Conservation (phyloP, 441 rosid species). For the Populus tomentosa region DNA sequence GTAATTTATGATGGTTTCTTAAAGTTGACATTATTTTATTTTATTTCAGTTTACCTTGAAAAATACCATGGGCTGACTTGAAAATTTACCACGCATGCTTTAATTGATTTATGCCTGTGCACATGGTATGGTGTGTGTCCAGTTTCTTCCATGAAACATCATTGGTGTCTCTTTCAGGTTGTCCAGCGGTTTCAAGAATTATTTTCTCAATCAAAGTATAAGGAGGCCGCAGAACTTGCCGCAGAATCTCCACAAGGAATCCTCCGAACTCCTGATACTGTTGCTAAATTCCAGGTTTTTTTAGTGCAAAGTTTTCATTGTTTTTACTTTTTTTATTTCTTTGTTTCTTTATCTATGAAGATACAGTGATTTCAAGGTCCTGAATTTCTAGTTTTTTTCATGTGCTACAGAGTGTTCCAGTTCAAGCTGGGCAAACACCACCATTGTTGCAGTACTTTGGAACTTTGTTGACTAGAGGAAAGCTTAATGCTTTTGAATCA, state of each 20-base stretch:
- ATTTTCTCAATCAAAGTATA: conserved; percentile 90
- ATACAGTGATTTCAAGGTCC: not conserved
- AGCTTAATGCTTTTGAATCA: conserved; percentile 86
- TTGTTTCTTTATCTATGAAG: not conserved
- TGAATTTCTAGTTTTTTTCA: conserved; percentile 5
- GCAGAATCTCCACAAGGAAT: conserved; percentile 95
- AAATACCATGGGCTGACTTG: not conserved
- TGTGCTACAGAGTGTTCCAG: conserved; percentile 78
- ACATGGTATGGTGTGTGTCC: not conserved
- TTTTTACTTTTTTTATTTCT: not conserved
- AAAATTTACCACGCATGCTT: not conserved
- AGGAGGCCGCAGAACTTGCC: conserved; percentile 96
- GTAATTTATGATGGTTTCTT: not conserved
- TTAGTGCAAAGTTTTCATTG: not conserved
- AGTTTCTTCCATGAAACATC: not conserved
- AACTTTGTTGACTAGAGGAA: conserved; percentile 80
- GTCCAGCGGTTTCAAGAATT: conserved; percentile 91
- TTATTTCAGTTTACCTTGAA: not conserved
- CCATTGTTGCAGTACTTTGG: conserved; percentile 91
- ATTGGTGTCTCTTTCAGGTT: conserved; percentile 39
- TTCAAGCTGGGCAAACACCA: conserved; percentile 92
- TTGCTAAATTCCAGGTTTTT: conserved; percentile 82
- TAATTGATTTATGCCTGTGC: not conserved
- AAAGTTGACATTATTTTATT: not conserved
- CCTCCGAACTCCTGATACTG: conserved; percentile 86